These are phyloP conservation scores for Echites panduratus DNA, from an alignment of 257 asterid genomes.

Conservation along the genomic window DNA sequence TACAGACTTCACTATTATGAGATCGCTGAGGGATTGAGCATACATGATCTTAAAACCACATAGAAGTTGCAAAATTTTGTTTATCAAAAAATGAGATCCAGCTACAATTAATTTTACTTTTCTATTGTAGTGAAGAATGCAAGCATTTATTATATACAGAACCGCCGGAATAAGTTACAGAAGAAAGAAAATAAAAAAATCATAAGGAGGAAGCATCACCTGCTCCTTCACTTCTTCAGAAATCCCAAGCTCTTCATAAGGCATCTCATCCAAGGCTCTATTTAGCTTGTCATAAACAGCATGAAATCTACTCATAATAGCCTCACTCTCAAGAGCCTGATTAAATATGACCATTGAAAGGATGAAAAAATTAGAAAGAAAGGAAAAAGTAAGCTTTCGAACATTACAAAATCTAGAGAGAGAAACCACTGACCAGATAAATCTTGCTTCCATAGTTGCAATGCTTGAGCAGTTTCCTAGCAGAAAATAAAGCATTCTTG, in stretches of 20 bases:
- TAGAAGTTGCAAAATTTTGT: not conserved
- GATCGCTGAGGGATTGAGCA: not conserved
- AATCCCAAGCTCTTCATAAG: constrained; percentile 43
- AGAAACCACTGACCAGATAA: constrained; percentile 35
- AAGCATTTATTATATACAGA: not conserved
- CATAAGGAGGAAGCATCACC: constrained; percentile 15
- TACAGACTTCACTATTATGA: not conserved
- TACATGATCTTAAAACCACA: not conserved
- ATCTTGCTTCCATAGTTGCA: constrained; percentile 54
- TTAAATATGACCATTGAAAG: not conserved
- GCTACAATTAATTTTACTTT: not conserved
- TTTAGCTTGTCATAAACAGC: constrained; percentile 38
- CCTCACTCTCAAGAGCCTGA: constrained; percentile 58
- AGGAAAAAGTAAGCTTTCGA: not conserved
- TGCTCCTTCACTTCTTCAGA: constrained; percentile 63
- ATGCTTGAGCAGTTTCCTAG: constrained; percentile 42
- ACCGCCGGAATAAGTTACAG: not conserved
- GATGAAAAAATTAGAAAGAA: not conserved
- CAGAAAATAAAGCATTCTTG: constrained; percentile 36
- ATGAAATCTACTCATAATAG: constrained; percentile 42
- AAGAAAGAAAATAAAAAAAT: not conserved
- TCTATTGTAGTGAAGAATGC: not conserved
- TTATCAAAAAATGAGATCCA: not conserved
- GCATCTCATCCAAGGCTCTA: constrained; percentile 34
- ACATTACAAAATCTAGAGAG: not conserved